These are phyloP conservation scores for Kodamaea kaohsiungensis DNA, from an alignment of 805 yeast genomes.

Conservation along the genomic window DNA sequence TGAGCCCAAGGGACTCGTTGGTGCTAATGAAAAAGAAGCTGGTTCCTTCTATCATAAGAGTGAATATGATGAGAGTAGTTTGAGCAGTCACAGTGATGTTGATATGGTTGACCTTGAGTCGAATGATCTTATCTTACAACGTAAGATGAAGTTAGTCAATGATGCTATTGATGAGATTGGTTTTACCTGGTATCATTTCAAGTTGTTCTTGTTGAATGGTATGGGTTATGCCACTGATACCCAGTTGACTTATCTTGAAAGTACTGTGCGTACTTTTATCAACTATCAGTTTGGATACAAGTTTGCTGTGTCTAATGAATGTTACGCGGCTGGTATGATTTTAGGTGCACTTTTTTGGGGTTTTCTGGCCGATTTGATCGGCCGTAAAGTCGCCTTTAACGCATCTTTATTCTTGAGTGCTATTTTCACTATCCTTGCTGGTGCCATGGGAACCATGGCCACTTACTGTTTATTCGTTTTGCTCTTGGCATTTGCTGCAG, in stretches of 20 bases:
- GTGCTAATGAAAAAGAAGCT: conserved; percentile 6
- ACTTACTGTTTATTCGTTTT: conserved; percentile 52
- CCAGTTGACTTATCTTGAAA: conserved; percentile 48
- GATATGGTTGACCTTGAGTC: conserved; percentile 17
- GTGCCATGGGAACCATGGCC: conserved; percentile 51
- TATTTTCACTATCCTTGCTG: conserved; percentile 52
- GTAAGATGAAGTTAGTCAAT: conserved; percentile 30
- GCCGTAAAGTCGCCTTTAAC: conserved; percentile 22
- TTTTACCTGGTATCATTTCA: conserved; percentile 50
- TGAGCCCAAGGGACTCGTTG: neutral
- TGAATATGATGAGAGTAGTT: conserved; percentile 8
- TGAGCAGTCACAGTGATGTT: conserved; percentile 9
- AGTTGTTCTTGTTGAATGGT: conserved; percentile 35
- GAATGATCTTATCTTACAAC: conserved; percentile 17
- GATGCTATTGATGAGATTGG: conserved; percentile 38
- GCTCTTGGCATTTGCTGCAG: conserved; percentile 47
- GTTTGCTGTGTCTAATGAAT: conserved; percentile 42
- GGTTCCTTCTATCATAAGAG: conserved; percentile 8
- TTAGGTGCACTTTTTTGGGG: conserved; percentile 60
- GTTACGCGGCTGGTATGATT: conserved; percentile 44
- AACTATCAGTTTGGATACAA: conserved; percentile 47
- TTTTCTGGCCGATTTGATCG: conserved; percentile 40
- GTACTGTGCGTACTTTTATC: conserved; percentile 47
- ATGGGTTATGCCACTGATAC: conserved; percentile 47
- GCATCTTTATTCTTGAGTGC: conserved; percentile 49